Evolutionary conservation across 2,329 filamentous ascomycete genomes (phyloP), one percentile per base, ranked within the genome.

Genomic region (Microascus cirrosus): DNA sequence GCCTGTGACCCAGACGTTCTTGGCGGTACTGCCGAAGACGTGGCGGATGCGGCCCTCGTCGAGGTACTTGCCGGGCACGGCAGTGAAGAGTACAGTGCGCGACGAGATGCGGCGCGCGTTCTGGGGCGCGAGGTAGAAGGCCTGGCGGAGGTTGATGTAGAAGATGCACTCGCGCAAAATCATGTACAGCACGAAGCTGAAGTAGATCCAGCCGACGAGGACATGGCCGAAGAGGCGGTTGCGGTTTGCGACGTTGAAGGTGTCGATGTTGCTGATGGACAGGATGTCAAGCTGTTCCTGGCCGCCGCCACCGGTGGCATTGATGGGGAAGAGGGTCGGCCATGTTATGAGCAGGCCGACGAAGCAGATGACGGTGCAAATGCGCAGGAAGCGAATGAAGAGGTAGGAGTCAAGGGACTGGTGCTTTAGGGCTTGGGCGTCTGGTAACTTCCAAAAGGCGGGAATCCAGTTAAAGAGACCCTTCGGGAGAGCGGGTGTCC

Each of bases 111-210:
- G 88, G 66, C 86, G 87, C 57, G 90, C 82, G 69, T 95, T 95
- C 54, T 89, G 77, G 12, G 91, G 90, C 12, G 90, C 92, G 58
- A 95, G 81, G 48, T 95, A 82, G 73, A 95, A 96, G 0, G 93
- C 93, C 73, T 97, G 93, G 62, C 92, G 88, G 56, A 97, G 74
- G 66, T 95, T 95, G 75, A 96, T 87, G 72, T 90, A 95, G 79
- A 86, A 96, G 64, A 97, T 87, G 68, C 84, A 86, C 71, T 97
- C 93, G 59, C 93, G 83, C 58, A 91, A 87, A 61, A 97, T 83
- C 66, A 90, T 86, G 72, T 89, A 94, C 70, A 97, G 86, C 62
- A 97, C 79, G 68, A 97, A 97, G 53, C 82, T 83, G 70, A 88
- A 91, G 73, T 90, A 97, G 55, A 92, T 71, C 83, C 90, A 96